Conservation (phyloP, 1,284 basidiomycete species). For the Marasmius sp. region DNA sequence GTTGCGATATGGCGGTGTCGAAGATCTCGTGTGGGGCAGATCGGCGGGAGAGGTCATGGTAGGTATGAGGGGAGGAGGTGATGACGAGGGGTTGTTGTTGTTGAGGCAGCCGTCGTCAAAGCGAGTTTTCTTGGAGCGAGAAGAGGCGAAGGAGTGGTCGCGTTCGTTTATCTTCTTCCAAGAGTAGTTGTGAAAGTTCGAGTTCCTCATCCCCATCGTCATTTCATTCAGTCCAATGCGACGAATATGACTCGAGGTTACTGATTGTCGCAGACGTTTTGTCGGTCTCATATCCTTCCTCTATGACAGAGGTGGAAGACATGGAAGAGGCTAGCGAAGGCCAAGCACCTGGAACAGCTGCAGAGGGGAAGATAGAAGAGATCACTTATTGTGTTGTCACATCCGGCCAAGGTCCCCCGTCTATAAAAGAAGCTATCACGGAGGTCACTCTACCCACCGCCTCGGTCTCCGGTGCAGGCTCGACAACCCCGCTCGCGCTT, state of each 20-base stretch:
- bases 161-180: constrained; percentile 20
- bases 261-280: constrained; percentile 48
- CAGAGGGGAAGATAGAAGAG: too few species aligned
- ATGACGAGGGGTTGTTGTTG: too few species aligned
- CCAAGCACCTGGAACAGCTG: too few species aligned
- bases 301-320: constrained; percentile 7
- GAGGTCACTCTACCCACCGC: too few species aligned
- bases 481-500: too few species aligned
- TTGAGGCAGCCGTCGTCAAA: background rate
- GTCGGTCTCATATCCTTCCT: constrained; percentile 30
- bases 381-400: too few species aligned
- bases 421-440: too few species aligned
- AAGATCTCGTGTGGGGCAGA: constrained; percentile 22
- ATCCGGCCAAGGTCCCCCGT: too few species aligned
- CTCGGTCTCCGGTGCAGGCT: too few species aligned
- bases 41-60: constrained; percentile 15
- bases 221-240: constrained; percentile 26
- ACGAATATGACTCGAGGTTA: constrained; percentile 36
- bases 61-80: too few species aligned
- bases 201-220: constrained; percentile 29
- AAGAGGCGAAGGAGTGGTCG: constrained; percentile 30
- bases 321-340: constrained; percentile 14
- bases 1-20: constrained; percentile 37
- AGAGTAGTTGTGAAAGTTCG: constrained; percentile 15
- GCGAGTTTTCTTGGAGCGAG: constrained; percentile 20